Percentiles rank a stretch among this genome's conserved stretches.
Conservation (phyloP, 345 rosid species). For the Draba incana region DNA sequence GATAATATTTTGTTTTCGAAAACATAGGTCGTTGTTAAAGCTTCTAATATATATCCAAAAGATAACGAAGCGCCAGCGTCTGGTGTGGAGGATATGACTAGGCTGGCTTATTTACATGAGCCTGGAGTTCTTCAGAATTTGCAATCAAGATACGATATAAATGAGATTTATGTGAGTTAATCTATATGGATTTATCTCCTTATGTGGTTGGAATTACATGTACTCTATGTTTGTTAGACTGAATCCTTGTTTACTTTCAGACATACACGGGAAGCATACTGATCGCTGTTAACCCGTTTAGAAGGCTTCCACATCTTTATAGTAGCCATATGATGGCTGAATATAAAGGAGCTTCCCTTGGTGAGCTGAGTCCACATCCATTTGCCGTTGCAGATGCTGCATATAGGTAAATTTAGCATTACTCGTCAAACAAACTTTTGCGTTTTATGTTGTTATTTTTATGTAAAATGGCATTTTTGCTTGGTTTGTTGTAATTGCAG, state of each 20-base stretch:
- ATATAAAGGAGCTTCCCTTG: constrained; percentile 93
- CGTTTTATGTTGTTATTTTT: neutral
- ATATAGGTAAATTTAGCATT: constrained; percentile 63
- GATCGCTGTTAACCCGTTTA: constrained; percentile 98
- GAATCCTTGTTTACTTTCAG: constrained; percentile 48
- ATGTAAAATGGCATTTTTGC: constrained; percentile 10
- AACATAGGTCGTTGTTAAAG: constrained; percentile 68
- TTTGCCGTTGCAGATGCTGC: constrained; percentile 99
- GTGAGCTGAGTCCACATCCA: constrained; percentile 98
- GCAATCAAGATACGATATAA: constrained; percentile 95
- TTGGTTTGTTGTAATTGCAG: constrained; percentile 48
- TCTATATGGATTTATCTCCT: constrained; percentile 53
- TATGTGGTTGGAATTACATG: neutral
- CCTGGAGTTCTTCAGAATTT: constrained; percentile 97
- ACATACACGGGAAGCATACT: constrained; percentile 93
- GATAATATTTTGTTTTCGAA: too few relatives aligned
- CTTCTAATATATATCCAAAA: constrained; percentile 74
- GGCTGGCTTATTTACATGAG: constrained; percentile 96
- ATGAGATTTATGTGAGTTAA: constrained; percentile 88
- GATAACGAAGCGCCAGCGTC: constrained; percentile 89
- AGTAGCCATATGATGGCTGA: constrained; percentile 96
- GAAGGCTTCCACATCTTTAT: constrained; percentile 89
- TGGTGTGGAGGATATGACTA: constrained; percentile 99
- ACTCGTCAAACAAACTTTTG: neutral
- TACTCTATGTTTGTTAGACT: constrained; percentile 11